Evolutionary conservation across 257 asterid genomes (phyloP).

Genomic region (Scutellaria galericulata): DNA sequence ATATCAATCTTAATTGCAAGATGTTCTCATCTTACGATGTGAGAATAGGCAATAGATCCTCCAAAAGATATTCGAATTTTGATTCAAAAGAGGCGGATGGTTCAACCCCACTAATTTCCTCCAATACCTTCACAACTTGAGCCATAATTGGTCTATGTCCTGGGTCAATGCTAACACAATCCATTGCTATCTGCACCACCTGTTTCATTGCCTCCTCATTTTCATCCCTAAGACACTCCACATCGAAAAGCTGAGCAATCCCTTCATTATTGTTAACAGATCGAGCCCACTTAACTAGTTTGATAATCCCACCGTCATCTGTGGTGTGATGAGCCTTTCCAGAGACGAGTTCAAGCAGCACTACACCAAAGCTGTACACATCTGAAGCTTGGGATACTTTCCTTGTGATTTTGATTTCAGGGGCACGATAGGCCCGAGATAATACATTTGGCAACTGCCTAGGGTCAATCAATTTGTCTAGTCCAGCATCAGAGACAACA

Average conservation of each 20-base stretch:
- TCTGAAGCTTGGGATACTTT: slow-evolving; percentile 40
- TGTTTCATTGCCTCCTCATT: slow-evolving; percentile 2
- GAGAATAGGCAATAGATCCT: slow-evolving; percentile 25
- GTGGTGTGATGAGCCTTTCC: slow-evolving; percentile 6
- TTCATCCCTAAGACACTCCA: neutral
- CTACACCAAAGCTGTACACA: slow-evolving; percentile 48
- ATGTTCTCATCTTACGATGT: neutral
- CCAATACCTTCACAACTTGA: slow-evolving; percentile 34
- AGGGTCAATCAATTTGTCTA: slow-evolving; percentile 13
- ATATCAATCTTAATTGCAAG: no score
- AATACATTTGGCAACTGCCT: neutral
- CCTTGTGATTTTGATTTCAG: slow-evolving; percentile 32
- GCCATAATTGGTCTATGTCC: slow-evolving; percentile 30
- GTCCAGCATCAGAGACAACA: slow-evolving; percentile 38
- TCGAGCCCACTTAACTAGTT: slow-evolving; percentile 21
- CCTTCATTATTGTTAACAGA: neutral
- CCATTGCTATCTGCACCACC: slow-evolving; percentile 27
- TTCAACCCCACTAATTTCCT: slow-evolving; percentile 29
- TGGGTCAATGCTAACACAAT: slow-evolving; percentile 22
- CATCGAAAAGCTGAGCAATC: slow-evolving; percentile 12
- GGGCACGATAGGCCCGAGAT: slow-evolving; percentile 35
- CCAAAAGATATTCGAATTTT: slow-evolving; percentile 3
- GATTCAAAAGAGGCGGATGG: neutral
- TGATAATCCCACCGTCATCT: neutral
- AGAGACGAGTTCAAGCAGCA: slow-evolving; percentile 39